These are phyloP conservation scores for Geosmithia putterillii DNA, from an alignment of 2,329 filamentous ascomycete genomes.

Conservation along the genomic window DNA sequence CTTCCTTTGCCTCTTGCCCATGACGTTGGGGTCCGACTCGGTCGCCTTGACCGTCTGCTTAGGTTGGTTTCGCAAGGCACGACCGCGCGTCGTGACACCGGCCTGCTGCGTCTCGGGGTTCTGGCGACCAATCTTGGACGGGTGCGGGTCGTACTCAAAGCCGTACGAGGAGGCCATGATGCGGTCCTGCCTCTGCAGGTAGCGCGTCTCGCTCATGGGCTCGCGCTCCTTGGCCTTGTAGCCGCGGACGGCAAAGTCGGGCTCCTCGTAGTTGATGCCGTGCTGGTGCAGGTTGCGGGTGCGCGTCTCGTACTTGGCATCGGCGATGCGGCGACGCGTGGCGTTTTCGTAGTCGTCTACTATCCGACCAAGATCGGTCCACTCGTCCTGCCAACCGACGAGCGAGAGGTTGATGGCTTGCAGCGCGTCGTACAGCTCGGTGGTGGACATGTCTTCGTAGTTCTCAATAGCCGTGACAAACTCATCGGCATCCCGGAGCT, in stretches of 20 bases:
- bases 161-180: constrained; percentile 48
- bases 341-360: constrained; percentile 48
- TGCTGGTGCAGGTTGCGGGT: constrained; percentile 26
- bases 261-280: constrained; percentile 30
- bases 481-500: constrained; percentile 36
- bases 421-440: constrained; percentile 31
- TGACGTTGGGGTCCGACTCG: constrained; percentile 33
- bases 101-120: constrained; percentile 40
- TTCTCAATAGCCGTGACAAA: constrained; percentile 35
- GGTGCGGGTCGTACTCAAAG: constrained; percentile 48
- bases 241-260: constrained; percentile 42
- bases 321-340: constrained; percentile 34
- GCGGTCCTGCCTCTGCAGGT: constrained; percentile 40
- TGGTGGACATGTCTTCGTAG: constrained; percentile 32
- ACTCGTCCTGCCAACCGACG: constrained; percentile 42
- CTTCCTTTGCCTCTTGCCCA: constrained; percentile 41
- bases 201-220: constrained; percentile 27
- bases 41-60: constrained; percentile 47
- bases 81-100: constrained; percentile 36
- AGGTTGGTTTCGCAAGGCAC: constrained; percentile 43
- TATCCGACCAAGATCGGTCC: constrained; percentile 32
- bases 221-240: constrained; percentile 34
- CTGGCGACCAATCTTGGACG: constrained; percentile 44
- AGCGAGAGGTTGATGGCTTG: constrained; percentile 32
- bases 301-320: constrained; percentile 32